A percentile compares a stretch with the other conserved stretches of the same genome.
These are phyloP conservation scores for Fusarium sulawesiense DNA, from an alignment of 2,329 filamentous ascomycete species.

Conservation along the genomic window DNA sequence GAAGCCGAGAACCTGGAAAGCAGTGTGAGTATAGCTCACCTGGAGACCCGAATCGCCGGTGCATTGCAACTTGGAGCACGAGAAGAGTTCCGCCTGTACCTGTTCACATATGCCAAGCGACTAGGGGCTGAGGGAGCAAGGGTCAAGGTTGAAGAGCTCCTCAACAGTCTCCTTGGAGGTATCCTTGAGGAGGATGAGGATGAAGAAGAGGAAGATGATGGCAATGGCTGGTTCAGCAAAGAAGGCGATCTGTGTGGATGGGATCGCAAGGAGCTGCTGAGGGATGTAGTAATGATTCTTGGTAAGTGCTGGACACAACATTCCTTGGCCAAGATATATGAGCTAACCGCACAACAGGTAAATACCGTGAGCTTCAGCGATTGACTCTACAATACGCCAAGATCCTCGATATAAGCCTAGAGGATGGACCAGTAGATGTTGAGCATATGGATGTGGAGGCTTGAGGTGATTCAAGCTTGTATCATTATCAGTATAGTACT, in stretches of 20 bases:
- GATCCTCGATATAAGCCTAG: slow-evolving; percentile 72
- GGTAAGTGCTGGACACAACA: slow-evolving; percentile 67
- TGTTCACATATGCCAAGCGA: slow-evolving; percentile 98
- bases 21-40: slow-evolving; percentile 89
- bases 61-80: slow-evolving; percentile 84
- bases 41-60: slow-evolving; percentile 94
- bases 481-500: slow-evolving; percentile 40
- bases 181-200: slow-evolving; percentile 68
- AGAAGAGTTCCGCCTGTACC: slow-evolving; percentile 92
- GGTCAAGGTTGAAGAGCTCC: slow-evolving; percentile 90
- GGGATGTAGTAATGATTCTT: slow-evolving; percentile 90
- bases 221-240: slow-evolving; percentile 71
- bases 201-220: slow-evolving; percentile 53
- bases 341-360: slow-evolving; percentile 69
- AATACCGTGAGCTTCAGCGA: slow-evolving; percentile 93
- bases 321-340: neutral
- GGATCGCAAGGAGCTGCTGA: slow-evolving; percentile 87
- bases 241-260: slow-evolving; percentile 87
- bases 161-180: slow-evolving; percentile 83
- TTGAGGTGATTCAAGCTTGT: slow-evolving; percentile 39
- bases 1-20: slow-evolving; percentile 94
- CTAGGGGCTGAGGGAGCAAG: slow-evolving; percentile 89
- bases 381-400: slow-evolving; percentile 95
- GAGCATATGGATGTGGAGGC: slow-evolving; percentile 58
- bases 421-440: slow-evolving; percentile 58